phyloP scores from a whole-genome alignment of 805 yeast species.

The Candida pseudoglaebosa region DNA sequence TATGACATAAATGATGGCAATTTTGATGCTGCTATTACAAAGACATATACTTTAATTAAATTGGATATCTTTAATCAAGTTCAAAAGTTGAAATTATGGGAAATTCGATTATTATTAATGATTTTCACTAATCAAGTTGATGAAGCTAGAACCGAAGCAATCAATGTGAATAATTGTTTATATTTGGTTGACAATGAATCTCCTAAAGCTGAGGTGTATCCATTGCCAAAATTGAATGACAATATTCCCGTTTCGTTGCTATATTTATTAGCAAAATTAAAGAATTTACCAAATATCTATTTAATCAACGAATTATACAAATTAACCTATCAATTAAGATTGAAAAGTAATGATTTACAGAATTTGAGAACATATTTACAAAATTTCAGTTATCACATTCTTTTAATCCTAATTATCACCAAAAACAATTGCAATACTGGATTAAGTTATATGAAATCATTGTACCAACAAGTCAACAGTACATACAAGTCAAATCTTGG shows the following conservation, averaged over 20 bases:
- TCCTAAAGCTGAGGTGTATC: constrained; percentile 17
- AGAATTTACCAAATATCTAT: constrained; percentile 38
- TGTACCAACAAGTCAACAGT: constrained; percentile 13
- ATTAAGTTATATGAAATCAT: constrained; percentile 21
- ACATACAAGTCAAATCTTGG: constrained; percentile 4
- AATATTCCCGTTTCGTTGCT: constrained; percentile 26
- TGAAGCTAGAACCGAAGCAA: constrained; percentile 34
- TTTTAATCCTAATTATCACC: constrained; percentile 26
- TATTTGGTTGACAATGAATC: constrained; percentile 28
- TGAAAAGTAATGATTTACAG: constrained; percentile 14
- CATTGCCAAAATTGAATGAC: constrained; percentile 35
- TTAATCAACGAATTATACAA: constrained; percentile 43
- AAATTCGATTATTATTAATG: constrained; percentile 27
- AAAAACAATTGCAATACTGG: constrained; percentile 25
- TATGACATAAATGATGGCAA: not conserved
- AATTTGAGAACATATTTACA: constrained; percentile 1
- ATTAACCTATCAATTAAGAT: constrained; percentile 34
- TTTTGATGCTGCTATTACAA: constrained; percentile 1
- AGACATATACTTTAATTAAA: constrained; percentile 2
- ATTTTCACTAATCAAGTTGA: constrained; percentile 27
- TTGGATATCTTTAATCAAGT: constrained; percentile 3
- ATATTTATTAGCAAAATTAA: constrained; percentile 36
- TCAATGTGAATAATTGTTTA: constrained; percentile 31
- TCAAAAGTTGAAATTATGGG: constrained; percentile 25
- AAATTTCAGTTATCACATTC: constrained; percentile 30